Evolutionary conservation across 345 rosid genomes (phyloP), one percentile per base, ranked within the genome.

Genomic region (Eutrema yunnanense): DNA sequence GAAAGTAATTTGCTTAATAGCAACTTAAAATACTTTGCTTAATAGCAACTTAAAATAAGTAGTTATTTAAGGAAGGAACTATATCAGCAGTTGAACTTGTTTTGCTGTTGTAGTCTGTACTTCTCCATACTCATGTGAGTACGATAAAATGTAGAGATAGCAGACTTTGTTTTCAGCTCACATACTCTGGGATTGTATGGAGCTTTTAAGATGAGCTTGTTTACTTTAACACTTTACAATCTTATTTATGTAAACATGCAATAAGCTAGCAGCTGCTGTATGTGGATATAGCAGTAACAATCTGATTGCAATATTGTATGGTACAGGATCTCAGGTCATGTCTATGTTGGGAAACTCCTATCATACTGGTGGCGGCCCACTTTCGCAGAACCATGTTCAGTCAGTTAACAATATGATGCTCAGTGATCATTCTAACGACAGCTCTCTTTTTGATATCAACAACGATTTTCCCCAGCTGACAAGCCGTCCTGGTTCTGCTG

Each of bases 401-500:
- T 89, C 87, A 49, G 88, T 95, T 80, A 92, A 90, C 81, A 96
- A 78, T 76, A 81, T 96, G 54, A 79, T 96, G 85, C 90, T 85
- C 67, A 92, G 85, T 75, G 84, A 86, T 77, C 90, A 86, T 74
- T 78, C 94, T 46, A 92, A 74, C 59, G 97, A 96, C 64, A 90
- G 80, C 75, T 88, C 97, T 26, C 98, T 97, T 6, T 96, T 88
- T 67, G 96, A 96, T 83, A 96, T 96, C 74, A 92, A 86, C 72
- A 87, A 86, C 70, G 99, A 96, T 74, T 96, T 96, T 68, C 99
- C 99, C 46, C 89, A 83, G 79, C 76, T 96, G 80, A 87, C 91
- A 8, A 96, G 97, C 80, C 96, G 95, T 59, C 98, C 99, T 78
- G 90, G 82, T 73, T 96, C 98, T 64, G 94, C 98, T 42, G 97